Evolutionary conservation across 2,329 filamentous ascomycete species (phyloP), one percentile per base, ranked within the genome.

Genomic region (Clonostachys rhizophaga): DNA sequence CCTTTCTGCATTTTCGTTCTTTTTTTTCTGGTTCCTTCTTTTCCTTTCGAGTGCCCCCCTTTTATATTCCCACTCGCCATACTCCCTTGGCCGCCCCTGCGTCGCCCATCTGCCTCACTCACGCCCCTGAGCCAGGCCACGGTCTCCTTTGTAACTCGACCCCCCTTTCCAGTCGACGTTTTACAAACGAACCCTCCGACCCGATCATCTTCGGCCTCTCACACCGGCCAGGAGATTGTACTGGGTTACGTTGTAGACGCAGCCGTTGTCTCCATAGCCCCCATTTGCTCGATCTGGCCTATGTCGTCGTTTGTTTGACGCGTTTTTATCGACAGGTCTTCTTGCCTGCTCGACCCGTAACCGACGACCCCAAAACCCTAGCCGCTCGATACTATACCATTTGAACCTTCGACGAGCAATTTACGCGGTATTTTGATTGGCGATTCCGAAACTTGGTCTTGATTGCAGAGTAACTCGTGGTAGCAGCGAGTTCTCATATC

Each of bases 401-500:
- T 10, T 30, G 24, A 30, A 30, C 24, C 24, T 30, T 10, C 24
- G 24, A 30, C 24, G 24, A 30, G 24, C 24, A 30, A 30, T 30
- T 30, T 30, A 30, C 24, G 24, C 24, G 24, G 24, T 30, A 30
- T 30, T 30, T 30, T 30, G 24, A 30, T 30, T 30, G 24, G 24
- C 24, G 24, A 30, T 10, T 30, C 24, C 24, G 24, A 30, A 30
- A 30, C 24, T 30, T 30, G 24, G 24, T 10, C 24, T 30, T 30
- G 24, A 30, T 30, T 30, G 24, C 9, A 30, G 52, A 46, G 47
- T 53, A 57, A 61, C 63, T 68, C 68, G 65, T 67, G 71, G 73
- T 75, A 66, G 71, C 54, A 74, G 71, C 69, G 70, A 72, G 62
- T 63, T 30, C 24, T 30, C 24, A 10, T 30, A 30, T 30, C 24